Conservation (phyloP, 768 basidiomycete species). For the Tremella fuciformis region DNA sequence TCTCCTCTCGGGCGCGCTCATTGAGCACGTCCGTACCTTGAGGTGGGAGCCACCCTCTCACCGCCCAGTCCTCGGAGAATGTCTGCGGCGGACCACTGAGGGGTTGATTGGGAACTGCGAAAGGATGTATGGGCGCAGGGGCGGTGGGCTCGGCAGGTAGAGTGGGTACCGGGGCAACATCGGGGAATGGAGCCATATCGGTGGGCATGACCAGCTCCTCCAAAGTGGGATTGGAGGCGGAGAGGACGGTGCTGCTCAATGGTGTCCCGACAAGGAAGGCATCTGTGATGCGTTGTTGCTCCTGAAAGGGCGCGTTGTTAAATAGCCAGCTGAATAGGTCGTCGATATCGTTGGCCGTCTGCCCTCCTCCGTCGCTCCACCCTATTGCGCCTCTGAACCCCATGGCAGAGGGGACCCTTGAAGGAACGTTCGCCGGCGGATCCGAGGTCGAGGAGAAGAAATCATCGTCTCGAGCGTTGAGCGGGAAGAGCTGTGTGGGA, state of each 20-base stretch:
- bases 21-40: conserved; percentile 7
- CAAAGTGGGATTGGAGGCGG: not conserved
- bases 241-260: not conserved
- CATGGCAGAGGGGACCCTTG: not conserved
- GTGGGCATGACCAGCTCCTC: too few species aligned
- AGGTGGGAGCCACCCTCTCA: not conserved
- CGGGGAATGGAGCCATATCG: too few species aligned
- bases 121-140: not conserved
- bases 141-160: too few species aligned
- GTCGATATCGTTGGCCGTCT: conserved; percentile 18
- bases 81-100: conserved; percentile 6
- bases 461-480: too few species aligned
- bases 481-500: too few species aligned
- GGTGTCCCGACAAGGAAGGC: not conserved
- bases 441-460: not conserved
- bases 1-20: conserved; percentile 8
- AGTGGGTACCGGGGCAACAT: too few species aligned
- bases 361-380: not conserved
- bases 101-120: conserved; percentile 4
- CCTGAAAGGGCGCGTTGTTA: not conserved
- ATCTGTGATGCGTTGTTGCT: conserved; percentile 7
- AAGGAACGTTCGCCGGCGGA: conserved; percentile 5
- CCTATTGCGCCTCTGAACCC: not conserved
- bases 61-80: conserved; percentile 2
- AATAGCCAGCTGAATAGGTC: conserved; percentile 21